phyloP scores from a whole-genome alignment of 805 yeast species.

The Saccharomycopsis sp. region DNA sequence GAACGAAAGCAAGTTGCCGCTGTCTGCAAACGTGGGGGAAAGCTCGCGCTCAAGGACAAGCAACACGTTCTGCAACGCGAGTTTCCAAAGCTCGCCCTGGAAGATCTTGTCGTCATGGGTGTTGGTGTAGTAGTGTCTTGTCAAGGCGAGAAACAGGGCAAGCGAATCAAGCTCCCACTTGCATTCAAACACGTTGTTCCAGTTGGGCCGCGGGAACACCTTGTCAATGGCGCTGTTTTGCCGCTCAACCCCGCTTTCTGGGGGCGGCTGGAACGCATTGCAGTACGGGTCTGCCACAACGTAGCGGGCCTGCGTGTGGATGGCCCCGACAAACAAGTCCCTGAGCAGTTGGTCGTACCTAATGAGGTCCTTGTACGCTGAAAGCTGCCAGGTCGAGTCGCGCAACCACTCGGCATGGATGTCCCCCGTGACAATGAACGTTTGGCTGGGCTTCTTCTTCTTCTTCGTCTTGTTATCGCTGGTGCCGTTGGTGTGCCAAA shows the following conservation, averaged over 20 bases:
- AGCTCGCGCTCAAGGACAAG: constrained; percentile 51
- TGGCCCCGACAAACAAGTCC: constrained; percentile 64
- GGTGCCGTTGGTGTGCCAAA: constrained; percentile 45
- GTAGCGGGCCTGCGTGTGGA: constrained; percentile 65
- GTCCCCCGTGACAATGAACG: constrained; percentile 86
- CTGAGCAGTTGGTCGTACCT: constrained; percentile 40
- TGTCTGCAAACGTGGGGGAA: constrained; percentile 46
- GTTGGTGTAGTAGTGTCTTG: constrained; percentile 57
- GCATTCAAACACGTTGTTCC: constrained; percentile 73
- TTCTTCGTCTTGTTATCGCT: neutral
- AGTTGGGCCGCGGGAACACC: constrained; percentile 64
- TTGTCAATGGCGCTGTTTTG: constrained; percentile 49
- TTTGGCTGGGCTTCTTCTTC: constrained; percentile 32
- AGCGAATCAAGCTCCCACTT: constrained; percentile 83
- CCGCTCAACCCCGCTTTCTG: constrained; percentile 33
- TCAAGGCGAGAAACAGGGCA: constrained; percentile 69
- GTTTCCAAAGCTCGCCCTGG: constrained; percentile 38
- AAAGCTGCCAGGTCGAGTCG: constrained; percentile 76
- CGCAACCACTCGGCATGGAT: constrained; percentile 91
- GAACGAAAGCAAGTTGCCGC: constrained; percentile 34
- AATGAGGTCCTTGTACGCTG: constrained; percentile 61
- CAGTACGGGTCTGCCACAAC: constrained; percentile 66
- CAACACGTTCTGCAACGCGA: constrained; percentile 45
- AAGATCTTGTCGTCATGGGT: constrained; percentile 44
- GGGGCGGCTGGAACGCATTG: constrained; percentile 88